Percentiles rank a stretch among this genome's conserved stretches.
Evolutionary conservation across 768 basidiomycete genomes (phyloP).

Genomic region (Lentinula sp.): DNA sequence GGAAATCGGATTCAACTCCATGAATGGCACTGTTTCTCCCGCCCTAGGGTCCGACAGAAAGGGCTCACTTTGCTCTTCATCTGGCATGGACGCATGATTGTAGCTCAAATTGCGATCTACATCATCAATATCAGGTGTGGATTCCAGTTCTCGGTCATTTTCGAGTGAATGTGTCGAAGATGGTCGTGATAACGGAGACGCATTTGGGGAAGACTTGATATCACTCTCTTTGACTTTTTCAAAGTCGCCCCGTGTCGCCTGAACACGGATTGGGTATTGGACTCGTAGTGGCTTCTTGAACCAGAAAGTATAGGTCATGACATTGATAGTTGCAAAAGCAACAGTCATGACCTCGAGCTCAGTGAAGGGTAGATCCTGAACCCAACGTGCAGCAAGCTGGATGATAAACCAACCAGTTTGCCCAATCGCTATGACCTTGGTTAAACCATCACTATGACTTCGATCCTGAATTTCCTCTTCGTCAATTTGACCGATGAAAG

Average conservation of each 20-base stretch:
- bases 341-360: conserved; percentile 13
- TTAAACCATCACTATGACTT: conserved; percentile 8
- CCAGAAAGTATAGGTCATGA: conserved; percentile 24
- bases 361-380: conserved; percentile 3
- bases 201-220: too few species aligned
- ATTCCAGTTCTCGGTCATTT: too few species aligned
- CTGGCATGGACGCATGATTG: too few species aligned
- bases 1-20: too few species aligned
- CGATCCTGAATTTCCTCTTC: background rate
- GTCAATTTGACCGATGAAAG: background rate
- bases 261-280: background rate
- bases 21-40: too few species aligned
- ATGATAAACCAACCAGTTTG: conserved; percentile 11
- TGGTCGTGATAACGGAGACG: too few species aligned
- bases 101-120: too few species aligned
- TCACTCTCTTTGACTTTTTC: too few species aligned
- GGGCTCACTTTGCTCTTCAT: too few species aligned
- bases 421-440: conserved; percentile 1
- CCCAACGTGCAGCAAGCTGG: conserved; percentile 7
- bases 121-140: too few species aligned
- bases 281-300: conserved; percentile 27
- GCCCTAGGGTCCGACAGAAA: too few species aligned
- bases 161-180: too few species aligned
- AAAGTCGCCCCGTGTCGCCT: background rate
- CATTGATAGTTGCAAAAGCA: conserved; percentile 15